phyloP scores from a whole-genome alignment of 1,284 basidiomycete species.

The Heterobasidion irregulare region DNA sequence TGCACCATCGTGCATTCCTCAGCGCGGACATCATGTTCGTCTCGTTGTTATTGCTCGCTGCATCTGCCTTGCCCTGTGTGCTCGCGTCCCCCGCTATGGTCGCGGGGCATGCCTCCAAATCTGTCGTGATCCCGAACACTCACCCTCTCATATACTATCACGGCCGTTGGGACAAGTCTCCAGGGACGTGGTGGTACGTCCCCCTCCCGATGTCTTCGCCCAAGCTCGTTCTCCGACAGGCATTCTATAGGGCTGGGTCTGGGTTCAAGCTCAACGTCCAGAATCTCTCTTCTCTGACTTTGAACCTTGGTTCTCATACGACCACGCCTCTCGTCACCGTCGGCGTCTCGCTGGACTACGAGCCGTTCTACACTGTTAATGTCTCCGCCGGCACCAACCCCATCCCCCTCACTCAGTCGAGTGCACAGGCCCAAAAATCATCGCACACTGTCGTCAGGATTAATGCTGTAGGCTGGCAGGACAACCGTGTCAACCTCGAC shows the following conservation, averaged over 20 bases:
- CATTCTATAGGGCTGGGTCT: slow-evolving; percentile 37
- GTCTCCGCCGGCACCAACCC: slow-evolving; percentile 36
- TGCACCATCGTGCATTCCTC: too few species aligned
- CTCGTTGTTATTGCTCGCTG: too few species aligned
- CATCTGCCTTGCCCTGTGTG: too few species aligned
- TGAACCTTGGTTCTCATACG: slow-evolving; percentile 43
- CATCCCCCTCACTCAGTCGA: slow-evolving; percentile 26
- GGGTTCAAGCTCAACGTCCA: slow-evolving; percentile 44
- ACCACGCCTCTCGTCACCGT: slow-evolving; percentile 35
- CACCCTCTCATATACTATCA: slow-evolving; percentile 27
- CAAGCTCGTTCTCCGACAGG: background rate
- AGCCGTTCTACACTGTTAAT: slow-evolving; percentile 37
- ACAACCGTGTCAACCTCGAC: slow-evolving; percentile 47
- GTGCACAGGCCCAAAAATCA: background rate
- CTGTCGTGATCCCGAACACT: slow-evolving; percentile 14
- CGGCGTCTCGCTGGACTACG: slow-evolving; percentile 43
- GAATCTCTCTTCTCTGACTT: slow-evolving; percentile 32
- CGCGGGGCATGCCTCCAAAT: too few species aligned
- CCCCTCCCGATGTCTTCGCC: background rate
- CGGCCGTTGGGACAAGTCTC: slow-evolving; percentile 29
- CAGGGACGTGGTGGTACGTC: slow-evolving; percentile 31
- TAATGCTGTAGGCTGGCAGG: slow-evolving; percentile 49
- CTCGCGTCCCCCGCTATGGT: too few species aligned
- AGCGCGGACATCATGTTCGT: too few species aligned
- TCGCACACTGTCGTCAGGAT: slow-evolving; percentile 31